phyloP scores from a whole-genome alignment of 73 alveolate genomes.

The Stentor roeselii region DNA sequence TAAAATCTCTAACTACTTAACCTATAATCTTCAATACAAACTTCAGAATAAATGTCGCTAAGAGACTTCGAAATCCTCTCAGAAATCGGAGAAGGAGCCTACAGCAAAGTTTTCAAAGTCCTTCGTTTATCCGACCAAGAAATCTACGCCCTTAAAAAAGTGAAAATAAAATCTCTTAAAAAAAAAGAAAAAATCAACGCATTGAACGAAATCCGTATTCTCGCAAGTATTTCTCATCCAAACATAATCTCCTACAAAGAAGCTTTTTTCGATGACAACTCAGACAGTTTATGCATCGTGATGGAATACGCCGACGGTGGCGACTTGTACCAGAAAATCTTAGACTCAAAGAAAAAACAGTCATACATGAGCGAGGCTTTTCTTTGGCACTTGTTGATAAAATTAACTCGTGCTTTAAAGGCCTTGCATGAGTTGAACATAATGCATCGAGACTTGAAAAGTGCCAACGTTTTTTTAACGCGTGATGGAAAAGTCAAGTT shows the following conservation, averaged over 20 bases:
- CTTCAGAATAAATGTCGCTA: background rate
- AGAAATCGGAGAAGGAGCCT: constrained; percentile 79
- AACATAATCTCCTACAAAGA: constrained; percentile 77
- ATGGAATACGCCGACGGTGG: constrained; percentile 68
- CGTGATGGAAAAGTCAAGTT: constrained; percentile 69
- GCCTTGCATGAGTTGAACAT: constrained; percentile 53
- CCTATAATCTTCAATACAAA: no score
- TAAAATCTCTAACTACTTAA: no score
- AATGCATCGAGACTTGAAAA: constrained; percentile 74
- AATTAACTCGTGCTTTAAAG: constrained; percentile 44
- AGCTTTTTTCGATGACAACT: constrained; percentile 76
- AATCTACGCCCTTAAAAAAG: constrained; percentile 81
- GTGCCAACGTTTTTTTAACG: constrained; percentile 72
- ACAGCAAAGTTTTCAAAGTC: constrained; percentile 72
- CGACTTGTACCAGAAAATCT: constrained; percentile 46
- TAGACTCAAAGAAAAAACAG: constrained; percentile 39
- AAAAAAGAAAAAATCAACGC: constrained; percentile 80
- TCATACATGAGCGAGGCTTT: constrained; percentile 43
- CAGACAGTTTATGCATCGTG: constrained; percentile 38
- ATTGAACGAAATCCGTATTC: constrained; percentile 75
- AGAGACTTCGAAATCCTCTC: constrained; percentile 18
- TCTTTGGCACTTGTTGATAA: constrained; percentile 48
- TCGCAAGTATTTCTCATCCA: constrained; percentile 72
- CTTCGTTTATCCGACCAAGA: constrained; percentile 65
- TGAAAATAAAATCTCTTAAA: constrained; percentile 65